A percentile compares a stretch with the other conserved stretches of the same genome.
Conservation (phyloP, 352 stramenopile species). For the Aphanomyces cochlioides region DNA sequence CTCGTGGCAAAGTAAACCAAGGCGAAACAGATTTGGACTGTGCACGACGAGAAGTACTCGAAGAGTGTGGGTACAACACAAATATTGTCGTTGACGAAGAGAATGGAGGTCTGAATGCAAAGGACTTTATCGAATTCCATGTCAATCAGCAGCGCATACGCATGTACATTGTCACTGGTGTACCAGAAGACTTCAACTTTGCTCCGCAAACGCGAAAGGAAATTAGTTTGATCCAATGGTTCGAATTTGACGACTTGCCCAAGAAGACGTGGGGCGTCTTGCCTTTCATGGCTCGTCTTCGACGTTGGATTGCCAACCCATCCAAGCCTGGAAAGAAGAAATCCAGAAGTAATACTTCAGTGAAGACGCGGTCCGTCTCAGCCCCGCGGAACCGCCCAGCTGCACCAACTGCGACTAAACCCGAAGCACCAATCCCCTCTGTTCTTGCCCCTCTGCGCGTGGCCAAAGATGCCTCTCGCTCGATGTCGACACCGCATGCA, state of each 20-base stretch:
- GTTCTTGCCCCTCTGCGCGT: background rate
- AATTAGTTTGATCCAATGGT: conserved; percentile 91
- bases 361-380: conserved; percentile 62
- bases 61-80: conserved; percentile 87
- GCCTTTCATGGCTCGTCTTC: conserved; percentile 88
- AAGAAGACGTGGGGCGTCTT: conserved; percentile 93
- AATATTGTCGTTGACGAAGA: conserved; percentile 29
- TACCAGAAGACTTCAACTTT: conserved; percentile 91
- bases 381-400: conserved; percentile 64
- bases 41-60: conserved; percentile 86
- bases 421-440: background rate
- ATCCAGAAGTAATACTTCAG: conserved; percentile 36
- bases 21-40: conserved; percentile 85
- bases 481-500: conserved; percentile 66
- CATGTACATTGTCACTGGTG: conserved; percentile 89
- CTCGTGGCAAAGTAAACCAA: conserved; percentile 92
- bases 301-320: conserved; percentile 85
- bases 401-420: conserved; percentile 33
- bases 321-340: conserved; percentile 54
- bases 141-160: conserved; percentile 87
- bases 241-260: conserved; percentile 84
- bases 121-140: conserved; percentile 81
- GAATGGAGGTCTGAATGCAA: conserved; percentile 49
- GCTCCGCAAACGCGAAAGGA: conserved; percentile 93
- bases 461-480: conserved; percentile 43